Base-by-base conservation (phyloP, 805 yeast genomes). In the Tetrapisispora arboricola region DNA sequence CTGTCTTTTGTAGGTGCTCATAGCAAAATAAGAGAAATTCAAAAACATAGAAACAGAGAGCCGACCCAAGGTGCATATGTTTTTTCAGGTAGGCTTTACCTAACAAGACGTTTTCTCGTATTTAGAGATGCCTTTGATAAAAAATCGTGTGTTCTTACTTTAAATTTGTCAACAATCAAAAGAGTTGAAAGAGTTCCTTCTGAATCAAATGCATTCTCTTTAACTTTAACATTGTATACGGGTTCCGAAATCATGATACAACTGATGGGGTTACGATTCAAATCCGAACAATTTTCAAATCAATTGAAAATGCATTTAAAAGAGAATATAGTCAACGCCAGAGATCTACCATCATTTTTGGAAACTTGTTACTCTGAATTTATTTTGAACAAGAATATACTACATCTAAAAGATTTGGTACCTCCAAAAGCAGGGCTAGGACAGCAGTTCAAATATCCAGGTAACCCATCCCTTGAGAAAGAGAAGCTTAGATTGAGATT, bases 361-460 rank as follows among this genome's bases (percentile, higher is more conserved):
- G 70, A 70, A 27, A 68, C 87, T 0, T 73, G 90, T 42, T 90
- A 87, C 60, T 88, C 97, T 0, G 97, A 90, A 58, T 90, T 88
- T 36, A 69, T 80, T 30, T 75, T 80, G 45, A 78, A 78, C 47
- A 72, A 75, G 37, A 64, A 66, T 44, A 51, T 61, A 6, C 49
- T 56, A 2, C 54, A 56, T 22, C 54, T 54, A 32, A 54, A 51
- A 26, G 61, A 76, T 9, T 70, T 70, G 1, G 56, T 57, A 4
- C 76, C 86, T 0, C 87, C 94, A 0, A 64, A 68, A 8, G 94
- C 94, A 19, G 99, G 99, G 0, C 66, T 92, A 19, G 99, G 99
- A 0, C 73, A 82, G 54, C 63, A 64, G 11, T 90, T 78, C 63
- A 81, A 84, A 48, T 92, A 80, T 57, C 98, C 98, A 0, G 98